phyloP scores from a whole-genome alignment of 495 filamentous ascomycete species.

The Penicillium paxilli region DNA sequence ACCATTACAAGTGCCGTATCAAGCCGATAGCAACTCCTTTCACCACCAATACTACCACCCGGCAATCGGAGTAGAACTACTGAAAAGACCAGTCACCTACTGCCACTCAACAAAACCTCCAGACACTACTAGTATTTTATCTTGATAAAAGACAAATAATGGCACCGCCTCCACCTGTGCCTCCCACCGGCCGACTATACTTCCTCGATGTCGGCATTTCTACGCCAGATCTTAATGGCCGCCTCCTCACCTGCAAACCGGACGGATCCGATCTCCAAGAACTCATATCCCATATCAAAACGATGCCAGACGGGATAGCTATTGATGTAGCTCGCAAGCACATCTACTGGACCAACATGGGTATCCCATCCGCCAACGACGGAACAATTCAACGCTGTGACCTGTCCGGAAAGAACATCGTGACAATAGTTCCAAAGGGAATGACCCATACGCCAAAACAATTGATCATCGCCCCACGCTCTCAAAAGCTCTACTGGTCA shows the following conservation, averaged over 20 bases:
- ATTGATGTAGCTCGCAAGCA: neutral
- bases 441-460: conserved; percentile 5
- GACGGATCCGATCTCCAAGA: conserved; percentile 2
- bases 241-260: conserved; percentile 1
- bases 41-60: too few relatives aligned
- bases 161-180: neutral
- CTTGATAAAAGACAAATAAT: neutral
- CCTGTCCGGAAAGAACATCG: neutral
- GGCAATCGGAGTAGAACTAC: too few relatives aligned
- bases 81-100: too few relatives aligned
- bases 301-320: conserved; percentile 12
- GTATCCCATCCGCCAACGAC: conserved; percentile 2
- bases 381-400: conserved; percentile 4
- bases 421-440: neutral
- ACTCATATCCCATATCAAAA: neutral
- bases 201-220: conserved; percentile 6
- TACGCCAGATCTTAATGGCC: neutral
- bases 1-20: neutral
- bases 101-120: too few relatives aligned
- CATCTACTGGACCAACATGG: conserved; percentile 13
- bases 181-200: neutral
- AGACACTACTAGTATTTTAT: too few relatives aligned
- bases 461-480: neutral
- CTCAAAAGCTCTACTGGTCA: neutral
- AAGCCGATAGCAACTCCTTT: too few relatives aligned